Evolutionary conservation across 1,284 basidiomycete species (phyloP).

Genomic region (Phenoliferia sp.): DNA sequence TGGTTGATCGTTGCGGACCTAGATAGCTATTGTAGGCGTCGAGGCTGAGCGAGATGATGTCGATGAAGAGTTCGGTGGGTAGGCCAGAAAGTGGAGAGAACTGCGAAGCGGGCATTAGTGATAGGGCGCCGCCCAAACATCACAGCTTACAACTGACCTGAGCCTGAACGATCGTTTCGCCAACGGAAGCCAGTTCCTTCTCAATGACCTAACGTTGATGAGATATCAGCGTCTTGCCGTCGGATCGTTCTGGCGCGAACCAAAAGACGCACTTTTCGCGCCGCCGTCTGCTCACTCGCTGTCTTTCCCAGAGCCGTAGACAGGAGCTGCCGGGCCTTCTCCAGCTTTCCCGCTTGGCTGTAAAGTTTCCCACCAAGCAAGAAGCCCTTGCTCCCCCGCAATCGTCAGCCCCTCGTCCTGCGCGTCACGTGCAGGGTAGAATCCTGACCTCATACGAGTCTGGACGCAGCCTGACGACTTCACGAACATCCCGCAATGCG

Average conservation of each 20-base stretch:
- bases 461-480: not conserved
- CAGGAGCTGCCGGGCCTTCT: not conserved
- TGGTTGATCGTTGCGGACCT: not conserved
- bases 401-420: too few species aligned
- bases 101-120: not conserved
- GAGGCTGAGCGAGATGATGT: constrained; percentile 2
- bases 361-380: not conserved
- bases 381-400: too few species aligned
- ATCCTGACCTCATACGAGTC: not conserved
- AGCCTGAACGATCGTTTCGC: not conserved
- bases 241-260: not conserved
- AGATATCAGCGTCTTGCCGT: too few species aligned
- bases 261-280: not conserved
- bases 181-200: not conserved
- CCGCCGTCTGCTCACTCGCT: not conserved
- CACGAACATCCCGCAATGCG: not conserved
- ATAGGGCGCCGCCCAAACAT: not conserved
- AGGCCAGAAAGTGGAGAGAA: not conserved
- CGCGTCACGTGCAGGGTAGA: not conserved
- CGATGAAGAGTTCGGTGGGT: constrained; percentile 13
- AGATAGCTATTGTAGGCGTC: not conserved
- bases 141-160: not conserved
- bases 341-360: not conserved
- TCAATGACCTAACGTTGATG: not conserved
- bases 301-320: not conserved